Conservation (phyloP, 352 stramenopile genomes). For the Phytophthora rubi region DNA sequence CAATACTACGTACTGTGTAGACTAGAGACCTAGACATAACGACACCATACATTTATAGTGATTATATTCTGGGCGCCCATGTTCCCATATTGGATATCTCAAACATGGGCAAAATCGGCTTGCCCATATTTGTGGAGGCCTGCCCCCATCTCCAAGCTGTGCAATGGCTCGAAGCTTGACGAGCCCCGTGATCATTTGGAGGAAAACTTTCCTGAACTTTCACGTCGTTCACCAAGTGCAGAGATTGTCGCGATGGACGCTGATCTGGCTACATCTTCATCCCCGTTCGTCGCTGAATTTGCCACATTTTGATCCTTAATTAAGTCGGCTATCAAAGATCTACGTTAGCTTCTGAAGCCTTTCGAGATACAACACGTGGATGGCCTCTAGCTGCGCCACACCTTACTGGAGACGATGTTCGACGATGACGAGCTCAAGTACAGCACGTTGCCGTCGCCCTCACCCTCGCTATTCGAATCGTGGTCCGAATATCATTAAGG, state of each 20-base stretch:
- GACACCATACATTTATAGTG: too few relatives aligned
- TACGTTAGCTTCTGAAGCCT: not conserved
- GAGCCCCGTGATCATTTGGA: constrained; percentile 68
- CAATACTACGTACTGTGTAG: too few relatives aligned
- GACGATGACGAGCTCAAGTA: not conserved
- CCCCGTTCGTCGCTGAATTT: not conserved
- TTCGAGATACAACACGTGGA: not conserved
- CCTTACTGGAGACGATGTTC: not conserved
- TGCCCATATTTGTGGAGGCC: too few relatives aligned
- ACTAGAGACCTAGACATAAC: too few relatives aligned
- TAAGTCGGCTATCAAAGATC: not conserved
- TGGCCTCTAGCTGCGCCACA: not conserved
- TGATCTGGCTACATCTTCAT: constrained; percentile 18
- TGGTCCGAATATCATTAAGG: too few relatives aligned
- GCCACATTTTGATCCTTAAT: not conserved
- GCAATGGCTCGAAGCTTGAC: constrained; percentile 56
- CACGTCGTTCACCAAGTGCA: constrained; percentile 47
- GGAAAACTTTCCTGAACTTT: constrained; percentile 73
- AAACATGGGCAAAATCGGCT: too few relatives aligned
- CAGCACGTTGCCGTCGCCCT: not conserved
- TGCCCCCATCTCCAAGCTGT: constrained; percentile 46
- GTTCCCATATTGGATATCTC: too few relatives aligned
- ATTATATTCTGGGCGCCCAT: too few relatives aligned
- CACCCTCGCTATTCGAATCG: not conserved
- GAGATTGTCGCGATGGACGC: constrained; percentile 18